Conservation (phyloP, 2,329 filamentous ascomycete genomes). For the Emmonsiellopsis sp. region DNA sequence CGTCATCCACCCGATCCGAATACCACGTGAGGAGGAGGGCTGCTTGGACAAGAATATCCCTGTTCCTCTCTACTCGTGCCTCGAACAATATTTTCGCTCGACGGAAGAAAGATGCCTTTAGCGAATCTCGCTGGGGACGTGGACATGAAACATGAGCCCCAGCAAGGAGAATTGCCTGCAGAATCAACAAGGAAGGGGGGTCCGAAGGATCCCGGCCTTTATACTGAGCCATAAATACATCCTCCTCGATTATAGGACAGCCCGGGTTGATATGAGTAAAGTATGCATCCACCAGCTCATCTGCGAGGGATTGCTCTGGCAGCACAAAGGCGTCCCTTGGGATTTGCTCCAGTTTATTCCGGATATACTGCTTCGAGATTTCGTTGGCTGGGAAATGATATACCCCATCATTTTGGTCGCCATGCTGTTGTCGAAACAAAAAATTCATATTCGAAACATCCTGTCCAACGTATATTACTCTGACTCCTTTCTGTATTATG, state of each 20-base stretch:
- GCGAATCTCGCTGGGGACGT: slow-evolving; percentile 32
- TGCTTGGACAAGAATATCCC: slow-evolving; percentile 45
- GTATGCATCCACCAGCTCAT: slow-evolving; percentile 43
- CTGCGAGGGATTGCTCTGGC: slow-evolving; percentile 39
- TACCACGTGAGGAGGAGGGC: slow-evolving; percentile 48
- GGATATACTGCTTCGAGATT: slow-evolving; percentile 33
- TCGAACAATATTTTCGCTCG: slow-evolving; percentile 47
- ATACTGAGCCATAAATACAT: slow-evolving; percentile 43
- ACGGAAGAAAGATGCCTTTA: slow-evolving; percentile 42
- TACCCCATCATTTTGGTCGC: slow-evolving; percentile 31
- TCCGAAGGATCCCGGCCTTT: slow-evolving; percentile 35
- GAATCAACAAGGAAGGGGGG: slow-evolving; percentile 38
- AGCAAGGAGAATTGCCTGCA: slow-evolving; percentile 43
- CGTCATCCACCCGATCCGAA: slow-evolving; percentile 43
- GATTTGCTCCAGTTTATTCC: slow-evolving; percentile 36
- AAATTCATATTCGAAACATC: slow-evolving; percentile 49
- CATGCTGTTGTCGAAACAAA: slow-evolving; percentile 41
- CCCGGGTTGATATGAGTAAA: slow-evolving; percentile 43
- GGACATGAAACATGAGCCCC: slow-evolving; percentile 41
- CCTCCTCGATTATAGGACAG: slow-evolving; percentile 44
- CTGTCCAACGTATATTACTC: slow-evolving; percentile 46
- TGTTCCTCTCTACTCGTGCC: slow-evolving; percentile 43
- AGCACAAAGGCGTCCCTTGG: slow-evolving; percentile 41
- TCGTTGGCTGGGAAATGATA: slow-evolving; percentile 36
- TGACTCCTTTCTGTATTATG: slow-evolving; percentile 39